phyloP scores from a whole-genome alignment of 2,329 filamentous ascomycete genomes.

The Penicillium sp. region DNA sequence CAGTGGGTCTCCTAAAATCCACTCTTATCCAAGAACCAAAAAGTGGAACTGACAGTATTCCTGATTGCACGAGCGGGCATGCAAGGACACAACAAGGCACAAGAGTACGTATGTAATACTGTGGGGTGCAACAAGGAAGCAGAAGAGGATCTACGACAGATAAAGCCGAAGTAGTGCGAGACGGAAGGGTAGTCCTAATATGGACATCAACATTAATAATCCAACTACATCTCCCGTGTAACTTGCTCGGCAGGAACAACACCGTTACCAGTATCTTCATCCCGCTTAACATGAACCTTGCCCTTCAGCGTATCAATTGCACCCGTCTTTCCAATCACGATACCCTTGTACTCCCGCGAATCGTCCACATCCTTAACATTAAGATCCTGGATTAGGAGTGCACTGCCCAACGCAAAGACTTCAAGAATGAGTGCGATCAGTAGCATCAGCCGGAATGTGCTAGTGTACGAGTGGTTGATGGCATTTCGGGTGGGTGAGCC shows the following conservation, averaged over 20 bases:
- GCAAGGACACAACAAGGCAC: too few relatives aligned
- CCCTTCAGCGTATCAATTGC: background rate
- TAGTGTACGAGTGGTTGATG: background rate
- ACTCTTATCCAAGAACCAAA: background rate
- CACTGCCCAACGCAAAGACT: background rate
- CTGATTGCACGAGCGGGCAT: too few relatives aligned
- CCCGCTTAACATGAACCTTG: background rate
- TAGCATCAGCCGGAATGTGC: background rate
- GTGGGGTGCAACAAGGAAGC: too few relatives aligned
- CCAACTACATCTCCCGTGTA: background rate
- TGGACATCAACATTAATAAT: background rate
- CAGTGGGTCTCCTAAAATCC: background rate
- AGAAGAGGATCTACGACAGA: too few relatives aligned
- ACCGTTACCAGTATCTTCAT: background rate
- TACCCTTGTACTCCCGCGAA: background rate
- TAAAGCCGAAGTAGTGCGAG: too few relatives aligned
- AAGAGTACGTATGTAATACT: too few relatives aligned
- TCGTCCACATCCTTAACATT: background rate
- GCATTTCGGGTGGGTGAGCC: background rate
- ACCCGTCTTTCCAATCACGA: background rate
- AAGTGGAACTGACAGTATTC: background rate
- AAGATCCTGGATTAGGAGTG: background rate
- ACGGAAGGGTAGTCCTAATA: background rate
- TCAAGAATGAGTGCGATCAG: background rate
- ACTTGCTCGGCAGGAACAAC: background rate